Evolutionary conservation across 2,329 filamentous ascomycete species (phyloP).

Genomic region (Neoscytalidium dimidiatum): DNA sequence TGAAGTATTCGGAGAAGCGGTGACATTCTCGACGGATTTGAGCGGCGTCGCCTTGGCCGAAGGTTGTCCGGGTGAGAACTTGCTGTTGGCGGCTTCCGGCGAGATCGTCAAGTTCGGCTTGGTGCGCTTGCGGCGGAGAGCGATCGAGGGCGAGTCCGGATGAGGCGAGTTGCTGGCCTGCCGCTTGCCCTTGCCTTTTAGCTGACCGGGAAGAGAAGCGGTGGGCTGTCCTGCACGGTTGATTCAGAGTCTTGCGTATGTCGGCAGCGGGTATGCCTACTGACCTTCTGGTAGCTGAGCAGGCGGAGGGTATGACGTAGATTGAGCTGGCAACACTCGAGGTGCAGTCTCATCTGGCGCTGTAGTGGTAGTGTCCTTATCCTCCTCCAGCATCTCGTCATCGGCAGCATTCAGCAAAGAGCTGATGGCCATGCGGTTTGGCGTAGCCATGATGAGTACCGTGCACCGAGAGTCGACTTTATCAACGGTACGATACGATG

Average conservation of each 20-base stretch:
- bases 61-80: neutral
- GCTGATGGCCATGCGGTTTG: neutral
- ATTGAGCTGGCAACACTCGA: neutral
- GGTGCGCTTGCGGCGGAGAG: slow-evolving; percentile 9
- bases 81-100: neutral
- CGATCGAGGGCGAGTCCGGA: neutral
- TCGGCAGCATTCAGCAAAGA: neutral
- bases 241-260: neutral
- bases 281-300: neutral
- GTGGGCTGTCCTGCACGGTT: neutral
- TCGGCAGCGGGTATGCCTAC: neutral
- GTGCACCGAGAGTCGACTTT: neutral
- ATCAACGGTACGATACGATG: neutral
- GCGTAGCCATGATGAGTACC: neutral
- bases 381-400: neutral
- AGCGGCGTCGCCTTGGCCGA: neutral
- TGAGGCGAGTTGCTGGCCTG: slow-evolving; percentile 10
- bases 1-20: neutral
- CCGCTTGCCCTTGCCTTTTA: slow-evolving; percentile 8
- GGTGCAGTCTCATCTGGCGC: neutral
- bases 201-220: neutral
- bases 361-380: neutral
- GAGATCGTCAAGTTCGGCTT: slow-evolving; percentile 5
- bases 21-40: neutral
- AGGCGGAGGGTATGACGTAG: neutral